Percentiles rank a stretch among this genome's conserved stretches.
Conservation (phyloP, 176 grass and related monocot species). For the Coix lacrymajobi region DNA sequence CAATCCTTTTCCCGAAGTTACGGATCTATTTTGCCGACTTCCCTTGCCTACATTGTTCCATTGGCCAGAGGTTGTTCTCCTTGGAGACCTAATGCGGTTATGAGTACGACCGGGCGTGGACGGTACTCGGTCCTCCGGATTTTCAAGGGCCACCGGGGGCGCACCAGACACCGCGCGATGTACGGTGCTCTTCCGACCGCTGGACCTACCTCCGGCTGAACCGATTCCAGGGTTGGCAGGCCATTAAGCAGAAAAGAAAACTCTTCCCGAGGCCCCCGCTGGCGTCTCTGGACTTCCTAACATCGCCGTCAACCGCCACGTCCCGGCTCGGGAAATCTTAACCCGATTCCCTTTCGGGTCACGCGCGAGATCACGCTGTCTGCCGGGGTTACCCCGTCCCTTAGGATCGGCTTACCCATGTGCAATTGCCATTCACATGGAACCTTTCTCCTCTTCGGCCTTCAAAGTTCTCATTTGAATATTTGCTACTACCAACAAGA, state of each 20-base stretch:
- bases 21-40: constrained; percentile 71
- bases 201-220: constrained; percentile 52
- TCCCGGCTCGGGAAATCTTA: constrained; percentile 51
- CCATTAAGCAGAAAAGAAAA: constrained; percentile 69
- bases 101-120: constrained; percentile 41
- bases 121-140: constrained; percentile 58
- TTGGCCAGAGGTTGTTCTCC: constrained; percentile 42
- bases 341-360: constrained; percentile 28
- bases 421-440: constrained; percentile 42
- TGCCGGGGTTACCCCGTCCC: constrained; percentile 1
- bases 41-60: constrained; percentile 78
- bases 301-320: constrained; percentile 44
- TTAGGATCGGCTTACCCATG: constrained; percentile 59
- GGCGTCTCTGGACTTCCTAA: constrained; percentile 55
- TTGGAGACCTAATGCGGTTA: constrained; percentile 80
- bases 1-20: constrained; percentile 78
- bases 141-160: constrained; percentile 50
- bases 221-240: constrained; percentile 55
- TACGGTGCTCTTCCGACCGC: constrained; percentile 61
- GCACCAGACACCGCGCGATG: constrained; percentile 41
- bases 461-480: background rate
- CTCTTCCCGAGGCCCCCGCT: constrained; percentile 62
- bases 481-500: constrained; percentile 11
- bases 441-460: background rate
- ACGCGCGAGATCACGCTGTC: constrained; percentile 25